phyloP scores from a whole-genome alignment of 2,329 filamentous ascomycete genomes.

The Calonectria hawksworthii region DNA sequence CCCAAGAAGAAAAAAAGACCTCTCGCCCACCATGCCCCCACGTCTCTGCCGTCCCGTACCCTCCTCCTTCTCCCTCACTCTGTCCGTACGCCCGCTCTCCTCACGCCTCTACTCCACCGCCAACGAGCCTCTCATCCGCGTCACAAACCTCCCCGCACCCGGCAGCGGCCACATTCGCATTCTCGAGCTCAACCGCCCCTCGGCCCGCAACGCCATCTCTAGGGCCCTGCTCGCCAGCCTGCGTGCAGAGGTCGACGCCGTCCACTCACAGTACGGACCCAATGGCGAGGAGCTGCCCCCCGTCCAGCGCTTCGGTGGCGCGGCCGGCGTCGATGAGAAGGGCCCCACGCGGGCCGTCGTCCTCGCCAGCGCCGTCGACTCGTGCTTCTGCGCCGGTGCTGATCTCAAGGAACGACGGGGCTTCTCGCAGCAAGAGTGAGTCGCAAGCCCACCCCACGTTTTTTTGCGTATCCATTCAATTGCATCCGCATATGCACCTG shows the following conservation, averaged over 20 bases:
- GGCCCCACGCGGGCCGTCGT: slow-evolving; percentile 84
- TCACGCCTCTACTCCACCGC: slow-evolving; percentile 60
- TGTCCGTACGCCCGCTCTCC: slow-evolving; percentile 34
- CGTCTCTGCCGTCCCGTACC: slow-evolving; percentile 52
- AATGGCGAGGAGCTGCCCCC: slow-evolving; percentile 65
- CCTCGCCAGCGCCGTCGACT: slow-evolving; percentile 86
- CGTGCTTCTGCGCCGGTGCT: slow-evolving; percentile 92
- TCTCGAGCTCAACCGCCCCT: slow-evolving; percentile 87
- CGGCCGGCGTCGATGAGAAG: slow-evolving; percentile 58
- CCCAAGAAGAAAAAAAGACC: neutral
- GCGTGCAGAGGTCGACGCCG: slow-evolving; percentile 77
- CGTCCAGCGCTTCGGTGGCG: slow-evolving; percentile 59
- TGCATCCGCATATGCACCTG: slow-evolving; percentile 3
- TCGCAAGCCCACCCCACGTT: slow-evolving; percentile 28
- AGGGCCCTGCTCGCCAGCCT: slow-evolving; percentile 80
- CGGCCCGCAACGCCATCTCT: slow-evolving; percentile 92
- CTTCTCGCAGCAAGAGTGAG: slow-evolving; percentile 84
- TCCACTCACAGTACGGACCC: slow-evolving; percentile 74
- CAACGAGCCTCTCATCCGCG: slow-evolving; percentile 71
- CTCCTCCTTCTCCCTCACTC: slow-evolving; percentile 32
- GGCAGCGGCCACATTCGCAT: slow-evolving; percentile 88
- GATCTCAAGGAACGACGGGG: slow-evolving; percentile 89
- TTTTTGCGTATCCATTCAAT: neutral
- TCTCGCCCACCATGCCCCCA: slow-evolving; percentile 48
- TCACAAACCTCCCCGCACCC: slow-evolving; percentile 82